Percentiles rank a stretch among this genome's conserved stretches.
phyloP scores from a whole-genome alignment of 352 stramenopile species.

The Blastocystis sp. region DNA sequence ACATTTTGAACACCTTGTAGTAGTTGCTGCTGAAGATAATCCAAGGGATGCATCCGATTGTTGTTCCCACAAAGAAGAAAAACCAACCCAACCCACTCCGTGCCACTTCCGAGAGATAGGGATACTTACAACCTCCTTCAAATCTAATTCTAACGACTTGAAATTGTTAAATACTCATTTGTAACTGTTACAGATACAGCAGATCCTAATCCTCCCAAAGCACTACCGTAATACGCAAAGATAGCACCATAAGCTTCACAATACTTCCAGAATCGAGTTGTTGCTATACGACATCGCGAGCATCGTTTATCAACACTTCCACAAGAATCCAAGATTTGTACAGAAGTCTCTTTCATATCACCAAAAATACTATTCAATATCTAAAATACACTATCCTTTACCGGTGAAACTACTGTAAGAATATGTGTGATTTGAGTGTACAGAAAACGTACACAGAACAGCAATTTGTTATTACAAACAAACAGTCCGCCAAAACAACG shows the following conservation, averaged over 20 bases:
- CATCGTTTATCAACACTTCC: neutral
- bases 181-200: neutral
- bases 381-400: no score
- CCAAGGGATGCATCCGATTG: slow-evolving; percentile 40
- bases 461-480: neutral
- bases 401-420: no score
- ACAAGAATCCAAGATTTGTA: neutral
- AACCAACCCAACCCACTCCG: slow-evolving; percentile 15
- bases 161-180: neutral
- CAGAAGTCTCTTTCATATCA: neutral
- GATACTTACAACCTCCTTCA: slow-evolving; percentile 59
- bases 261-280: neutral
- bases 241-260: slow-evolving; percentile 47
- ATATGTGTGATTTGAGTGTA: neutral
- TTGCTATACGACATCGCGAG: neutral
- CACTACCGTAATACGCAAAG: slow-evolving; percentile 45
- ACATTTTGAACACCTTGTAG: slow-evolving; percentile 21
- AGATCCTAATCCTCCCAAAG: neutral
- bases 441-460: neutral
- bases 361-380: no score
- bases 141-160: neutral
- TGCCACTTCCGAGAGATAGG: slow-evolving; percentile 51
- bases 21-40: slow-evolving; percentile 37
- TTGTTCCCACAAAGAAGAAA: slow-evolving; percentile 45
- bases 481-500: neutral